Evolutionary conservation across 495 filamentous ascomycete genomes (phyloP).

Genomic region (Tuber melanosporum): DNA sequence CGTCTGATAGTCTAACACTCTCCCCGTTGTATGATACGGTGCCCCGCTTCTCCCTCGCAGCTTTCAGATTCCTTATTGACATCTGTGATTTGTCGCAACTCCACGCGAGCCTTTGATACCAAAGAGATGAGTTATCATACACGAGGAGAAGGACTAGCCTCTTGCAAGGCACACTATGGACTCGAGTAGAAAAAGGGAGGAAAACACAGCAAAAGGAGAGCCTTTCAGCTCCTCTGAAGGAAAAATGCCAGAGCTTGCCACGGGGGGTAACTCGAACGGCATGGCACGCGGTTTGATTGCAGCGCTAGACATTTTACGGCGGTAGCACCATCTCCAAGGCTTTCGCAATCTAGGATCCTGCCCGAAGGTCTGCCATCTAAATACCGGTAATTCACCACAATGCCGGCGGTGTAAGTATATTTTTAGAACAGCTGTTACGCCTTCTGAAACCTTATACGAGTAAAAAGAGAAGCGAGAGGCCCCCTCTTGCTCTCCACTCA

Average conservation of each 20-base stretch:
- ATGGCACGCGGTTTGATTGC: background rate
- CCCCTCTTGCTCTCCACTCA: background rate
- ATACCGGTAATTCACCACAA: background rate
- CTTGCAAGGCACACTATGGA: background rate
- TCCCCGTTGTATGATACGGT: background rate
- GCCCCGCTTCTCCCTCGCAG: no score
- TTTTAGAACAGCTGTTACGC: background rate
- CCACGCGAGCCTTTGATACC: background rate
- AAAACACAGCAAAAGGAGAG: background rate
- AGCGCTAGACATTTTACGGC: no score
- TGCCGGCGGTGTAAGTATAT: background rate
- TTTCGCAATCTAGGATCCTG: background rate
- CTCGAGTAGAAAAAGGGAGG: background rate
- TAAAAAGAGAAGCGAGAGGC: background rate
- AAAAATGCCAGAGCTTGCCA: background rate
- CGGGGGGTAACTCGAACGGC: background rate
- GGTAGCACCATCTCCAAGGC: no score
- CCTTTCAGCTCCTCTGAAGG: background rate
- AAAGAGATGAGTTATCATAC: background rate
- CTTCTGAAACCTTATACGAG: background rate
- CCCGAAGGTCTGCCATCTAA: background rate
- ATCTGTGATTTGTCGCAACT: background rate
- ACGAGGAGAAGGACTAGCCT: background rate
- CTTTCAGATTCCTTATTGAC: background rate
- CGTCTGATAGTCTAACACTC: background rate